Evolutionary conservation across 2,329 filamentous ascomycete genomes (phyloP), one percentile per base, ranked within the genome.

Genomic region (Pseudodiploospora longispora): DNA sequence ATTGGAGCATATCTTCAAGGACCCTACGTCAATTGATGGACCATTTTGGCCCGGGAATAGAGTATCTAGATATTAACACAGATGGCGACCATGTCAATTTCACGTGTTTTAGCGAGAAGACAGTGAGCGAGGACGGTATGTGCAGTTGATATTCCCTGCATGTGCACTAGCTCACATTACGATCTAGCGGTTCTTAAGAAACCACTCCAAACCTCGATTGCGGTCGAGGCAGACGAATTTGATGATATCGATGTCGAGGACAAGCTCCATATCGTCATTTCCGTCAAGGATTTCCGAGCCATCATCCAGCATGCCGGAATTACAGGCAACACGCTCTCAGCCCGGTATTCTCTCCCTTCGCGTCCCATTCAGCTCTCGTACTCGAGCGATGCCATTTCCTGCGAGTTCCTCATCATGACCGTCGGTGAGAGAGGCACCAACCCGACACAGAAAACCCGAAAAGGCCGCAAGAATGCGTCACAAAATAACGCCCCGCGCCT

Each of bases 381-480:
- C 56, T 72, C 75, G 27, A 74, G 76, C 36, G 80, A 83, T 46
- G 84, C 82, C 31, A 71, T 90, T 30, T 66, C 77, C 33, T 87
- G 82, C 61, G 83, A 90, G 51, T 90, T 89, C 54, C 83, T 88
- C 36, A 74, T 91, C 48, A 90, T 89, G 85, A 91, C 86, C 1
- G 80, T 85, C 6, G 86, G 85, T 10, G 84, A 88, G 52, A 70
- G 72, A 46, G 70, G 71, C 41, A 71, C 65, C 29, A 72, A 70
- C 38, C 61, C 69, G 5, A 61, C 59, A 8, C 71, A 72, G 47
- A 75, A 70, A 56, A 67, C 67, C 37, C 75, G 70, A 50, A 75
- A 68, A 48, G 59, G 63, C 0, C 61, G 63, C 19, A 76, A 71
- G 51, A 59, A 61, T 30, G 57, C 62, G 27, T 54, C 60, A 10